phyloP scores from a whole-genome alignment of 2,329 filamentous ascomycete species.

The Didymella exigua region DNA sequence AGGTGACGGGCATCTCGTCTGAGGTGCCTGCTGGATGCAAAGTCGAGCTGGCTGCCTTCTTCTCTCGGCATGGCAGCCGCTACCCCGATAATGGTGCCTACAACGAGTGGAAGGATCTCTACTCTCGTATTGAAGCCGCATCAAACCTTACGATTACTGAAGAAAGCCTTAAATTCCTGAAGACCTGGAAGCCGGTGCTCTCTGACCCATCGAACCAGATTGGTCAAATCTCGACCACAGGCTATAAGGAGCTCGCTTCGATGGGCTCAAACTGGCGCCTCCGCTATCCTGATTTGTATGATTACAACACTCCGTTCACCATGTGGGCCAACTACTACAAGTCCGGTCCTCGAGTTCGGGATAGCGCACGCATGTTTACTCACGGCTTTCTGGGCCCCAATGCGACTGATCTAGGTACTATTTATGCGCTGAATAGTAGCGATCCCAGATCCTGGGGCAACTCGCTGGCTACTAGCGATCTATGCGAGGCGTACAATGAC shows the following conservation, averaged over 20 bases:
- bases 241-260: constrained; percentile 65
- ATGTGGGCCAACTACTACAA: constrained; percentile 70
- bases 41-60: constrained; percentile 66
- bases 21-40: constrained; percentile 62
- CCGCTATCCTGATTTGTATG: constrained; percentile 57
- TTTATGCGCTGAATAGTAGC: constrained; percentile 64
- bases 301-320: constrained; percentile 57
- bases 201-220: constrained; percentile 62
- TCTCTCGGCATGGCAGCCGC: constrained; percentile 66
- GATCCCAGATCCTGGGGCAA: constrained; percentile 64
- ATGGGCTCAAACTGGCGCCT: constrained; percentile 58
- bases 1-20: constrained; percentile 61
- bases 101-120: constrained; percentile 56
- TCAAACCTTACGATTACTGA: constrained; percentile 59
- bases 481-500: constrained; percentile 65
- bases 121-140: constrained; percentile 57
- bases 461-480: constrained; percentile 66
- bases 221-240: constrained; percentile 64
- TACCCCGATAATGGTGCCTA: constrained; percentile 68
- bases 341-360: constrained; percentile 60
- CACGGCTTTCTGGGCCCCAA: constrained; percentile 65
- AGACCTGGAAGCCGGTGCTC: constrained; percentile 64
- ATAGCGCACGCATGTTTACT: constrained; percentile 66
- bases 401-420: constrained; percentile 58
- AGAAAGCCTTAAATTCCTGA: constrained; percentile 60